Evolutionary conservation across 2,329 filamentous ascomycete genomes (phyloP).

Genomic region (Stagonosporopsis chrysanthemi): DNA sequence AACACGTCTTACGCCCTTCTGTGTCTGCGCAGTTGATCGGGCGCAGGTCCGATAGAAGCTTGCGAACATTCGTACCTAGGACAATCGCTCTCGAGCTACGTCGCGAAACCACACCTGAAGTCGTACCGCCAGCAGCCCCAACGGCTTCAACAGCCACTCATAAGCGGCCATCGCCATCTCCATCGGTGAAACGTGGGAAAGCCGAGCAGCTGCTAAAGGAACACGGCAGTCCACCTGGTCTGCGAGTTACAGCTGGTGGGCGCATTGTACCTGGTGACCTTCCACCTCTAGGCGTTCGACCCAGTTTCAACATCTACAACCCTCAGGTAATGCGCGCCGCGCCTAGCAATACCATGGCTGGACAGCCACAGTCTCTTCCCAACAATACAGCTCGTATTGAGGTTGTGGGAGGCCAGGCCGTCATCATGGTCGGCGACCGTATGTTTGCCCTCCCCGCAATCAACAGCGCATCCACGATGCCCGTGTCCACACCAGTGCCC

Average conservation of each 20-base stretch:
- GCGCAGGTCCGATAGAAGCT: slow-evolving; percentile 34
- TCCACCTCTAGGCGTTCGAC: slow-evolving; percentile 42
- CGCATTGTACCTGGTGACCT: slow-evolving; percentile 59
- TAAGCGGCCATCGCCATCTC: slow-evolving; percentile 57
- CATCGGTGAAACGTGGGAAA: slow-evolving; percentile 59
- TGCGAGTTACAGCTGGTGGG: slow-evolving; percentile 61
- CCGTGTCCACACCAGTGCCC: slow-evolving; percentile 14
- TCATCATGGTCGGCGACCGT: slow-evolving; percentile 42
- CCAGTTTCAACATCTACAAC: slow-evolving; percentile 42
- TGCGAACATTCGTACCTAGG: slow-evolving; percentile 32
- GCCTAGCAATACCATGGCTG: slow-evolving; percentile 34
- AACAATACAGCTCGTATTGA: slow-evolving; percentile 38
- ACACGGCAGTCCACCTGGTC: slow-evolving; percentile 59
- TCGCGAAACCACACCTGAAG: slow-evolving; percentile 12
- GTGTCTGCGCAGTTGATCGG: slow-evolving; percentile 45
- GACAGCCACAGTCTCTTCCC: slow-evolving; percentile 30
- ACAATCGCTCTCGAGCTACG: slow-evolving; percentile 25
- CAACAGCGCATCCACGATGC: slow-evolving; percentile 23
- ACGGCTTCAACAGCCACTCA: slow-evolving; percentile 26
- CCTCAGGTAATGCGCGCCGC: slow-evolving; percentile 32
- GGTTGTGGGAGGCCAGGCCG: slow-evolving; percentile 41
- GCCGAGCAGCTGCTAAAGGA: slow-evolving; percentile 59
- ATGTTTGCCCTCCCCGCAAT: slow-evolving; percentile 44
- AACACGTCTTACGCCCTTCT: slow-evolving; percentile 53
- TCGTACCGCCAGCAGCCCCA: slow-evolving; percentile 15